Evolutionary conservation across 495 filamentous ascomycete species (phyloP).

Genomic region (Thermothielavioides terrestris): DNA sequence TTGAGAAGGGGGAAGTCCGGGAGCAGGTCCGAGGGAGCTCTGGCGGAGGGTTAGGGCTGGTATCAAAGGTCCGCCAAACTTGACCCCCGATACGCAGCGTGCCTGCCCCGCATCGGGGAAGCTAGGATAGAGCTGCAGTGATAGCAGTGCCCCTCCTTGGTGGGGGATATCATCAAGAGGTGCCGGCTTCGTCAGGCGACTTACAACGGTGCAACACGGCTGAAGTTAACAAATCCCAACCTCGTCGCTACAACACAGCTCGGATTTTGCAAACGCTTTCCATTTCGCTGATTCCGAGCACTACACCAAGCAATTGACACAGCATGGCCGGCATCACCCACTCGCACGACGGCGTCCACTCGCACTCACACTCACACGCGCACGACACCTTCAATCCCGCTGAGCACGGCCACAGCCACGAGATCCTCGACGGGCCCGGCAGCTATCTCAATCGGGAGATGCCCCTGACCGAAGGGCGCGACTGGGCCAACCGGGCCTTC

Average conservation of each 20-base stretch:
- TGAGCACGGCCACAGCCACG: slow-evolving; percentile 91
- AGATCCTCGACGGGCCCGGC: slow-evolving; percentile 90
- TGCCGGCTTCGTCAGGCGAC: too few relatives aligned
- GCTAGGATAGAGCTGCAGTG: too few relatives aligned
- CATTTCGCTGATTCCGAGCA: background rate
- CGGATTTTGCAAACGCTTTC: too few relatives aligned
- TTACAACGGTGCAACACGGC: too few relatives aligned
- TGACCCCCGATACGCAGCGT: too few relatives aligned
- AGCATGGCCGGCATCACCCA: slow-evolving; percentile 9
- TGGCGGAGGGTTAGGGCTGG: background rate
- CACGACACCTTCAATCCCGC: slow-evolving; percentile 53
- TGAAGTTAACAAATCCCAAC: too few relatives aligned
- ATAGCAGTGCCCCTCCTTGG: too few relatives aligned
- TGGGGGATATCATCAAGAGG: too few relatives aligned
- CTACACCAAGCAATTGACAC: background rate
- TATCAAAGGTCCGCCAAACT: too few relatives aligned
- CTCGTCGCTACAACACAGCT: too few relatives aligned
- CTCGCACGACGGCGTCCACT: slow-evolving; percentile 22
- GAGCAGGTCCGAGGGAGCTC: background rate
- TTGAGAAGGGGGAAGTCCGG: background rate
- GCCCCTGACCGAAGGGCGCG: slow-evolving; percentile 77
- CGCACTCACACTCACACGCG: slow-evolving; percentile 35
- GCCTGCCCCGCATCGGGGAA: too few relatives aligned
- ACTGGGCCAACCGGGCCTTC: slow-evolving; percentile 88
- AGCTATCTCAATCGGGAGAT: slow-evolving; percentile 86